Evolutionary conservation across 371 early-diverging fungal species (phyloP), one percentile per base, ranked within the genome.

Genomic region (Haplosporangium sp.): DNA sequence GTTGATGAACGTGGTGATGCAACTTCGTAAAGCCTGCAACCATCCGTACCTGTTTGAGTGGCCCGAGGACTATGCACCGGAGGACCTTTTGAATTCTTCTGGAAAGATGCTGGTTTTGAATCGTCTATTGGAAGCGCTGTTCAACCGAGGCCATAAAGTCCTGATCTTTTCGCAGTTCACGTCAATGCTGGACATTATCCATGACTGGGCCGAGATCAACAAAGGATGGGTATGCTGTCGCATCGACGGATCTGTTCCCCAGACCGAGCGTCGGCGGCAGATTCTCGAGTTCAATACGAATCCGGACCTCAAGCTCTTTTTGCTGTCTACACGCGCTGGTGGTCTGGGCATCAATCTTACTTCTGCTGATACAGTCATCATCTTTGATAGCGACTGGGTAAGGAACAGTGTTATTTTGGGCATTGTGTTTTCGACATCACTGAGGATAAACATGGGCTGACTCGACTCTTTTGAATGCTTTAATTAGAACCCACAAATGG

Each of bases 291-390:
- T 90, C 80, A 94, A 94, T 76, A 83, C 68, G 18, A 75, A 86
- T 67, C 81, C 83, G 6, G 68, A 82, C 7, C 68, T 79, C 37
- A 93, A 91, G 62, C 81, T 99, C 21, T 99, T 99, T 79, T 83
- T 99, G 48, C 82, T 99, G 36, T 95, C 96, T 38, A 99, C 99
- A 0, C 90, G 99, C 56, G 98, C 99, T 20, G 99, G 99, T 74
- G 96, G 97, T 0, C 81, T 99, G 43, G 98, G 98, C 58, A 95
- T 99, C 75, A 99, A 99, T 66, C 83, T 98, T 69, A 93, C 95
- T 11, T 90, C 96, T 1, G 98, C 99, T 6, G 98, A 99, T 81
- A 96, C 97, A 0, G 98, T 98, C 5, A 89, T 97, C 21, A 83
- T 98, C 20, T 95, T 91, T 80, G 98, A 97, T 76, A 94, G 93